Base-by-base conservation (phyloP, 2,329 filamentous ascomycete genomes). In the Colletotrichum sojae region DNA sequence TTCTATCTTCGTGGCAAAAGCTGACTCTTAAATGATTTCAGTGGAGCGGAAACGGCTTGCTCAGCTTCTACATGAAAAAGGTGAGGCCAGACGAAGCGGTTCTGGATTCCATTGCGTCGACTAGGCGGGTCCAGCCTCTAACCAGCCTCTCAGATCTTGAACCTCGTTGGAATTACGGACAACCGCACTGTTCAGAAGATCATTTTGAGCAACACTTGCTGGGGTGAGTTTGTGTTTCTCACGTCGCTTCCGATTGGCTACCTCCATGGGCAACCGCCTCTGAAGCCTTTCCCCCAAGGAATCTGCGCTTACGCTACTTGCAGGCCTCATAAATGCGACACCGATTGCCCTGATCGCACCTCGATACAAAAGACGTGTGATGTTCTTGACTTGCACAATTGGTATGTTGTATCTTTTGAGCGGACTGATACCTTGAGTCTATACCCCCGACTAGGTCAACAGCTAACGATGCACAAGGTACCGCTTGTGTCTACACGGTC, bases 21-120 rank as follows among this genome's bases (percentile, higher is more conserved):
- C 40, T 43, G 8, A 43, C 6, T 3, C 9, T 43, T 43, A 1
- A 10, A 10, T 6, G 31, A 15, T 43, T 15, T 15, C 4, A 75
- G 22, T 72, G 72, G 73, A 67, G 60, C 2, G 73, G 73, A 13
- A 73, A 74, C 67, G 79, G 75, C 0, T 65, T 82, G 1, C 75
- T 82, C 27, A 79, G 77, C 2, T 82, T 82, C 68, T 82, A 81
- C 60, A 48, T 80, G 81, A 10, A 83, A 82, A 60, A 78, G 18
- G 20, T 43, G 40, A 43, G 40, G 2, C 40, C 2, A 43, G 40
- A 36, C 9, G 8, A 36, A 36, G 31, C 31, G 8, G 8, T 3
- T 4, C 22, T 25, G 4, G 22, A 25, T 36, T 36, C 9, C 31
- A 8, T 36, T 9, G 5, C 31, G 31, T 36, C 6, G 31, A 10